Evolutionary conservation across 202 grass and related monocot species (phyloP), one percentile per base, ranked within the genome.

Genomic region (Zoysia matrella): DNA sequence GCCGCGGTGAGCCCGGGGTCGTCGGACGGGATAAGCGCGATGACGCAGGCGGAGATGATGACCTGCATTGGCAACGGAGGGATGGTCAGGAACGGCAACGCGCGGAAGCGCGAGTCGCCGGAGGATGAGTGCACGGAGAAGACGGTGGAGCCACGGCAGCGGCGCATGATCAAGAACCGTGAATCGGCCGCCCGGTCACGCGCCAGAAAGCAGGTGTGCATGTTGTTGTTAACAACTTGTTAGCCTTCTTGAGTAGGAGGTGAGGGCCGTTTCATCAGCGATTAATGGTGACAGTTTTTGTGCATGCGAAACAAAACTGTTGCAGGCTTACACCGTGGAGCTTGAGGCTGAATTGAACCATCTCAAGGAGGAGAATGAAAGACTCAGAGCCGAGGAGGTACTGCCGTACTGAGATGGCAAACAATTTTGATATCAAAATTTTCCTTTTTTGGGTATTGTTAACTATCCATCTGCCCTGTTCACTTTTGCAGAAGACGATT

Each of bases 121-220:
- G 89, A 88, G 14, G 85, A 86, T 12, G 52, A 42, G n/a, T 60
- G 16, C 0, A 40, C 75, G 4, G 90, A 92, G 73, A 98, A 87
- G 85, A 90, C 85, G 57, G 89, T 95, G 47, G 95, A 95, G 80
- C 89, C 89, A 58, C 89, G 89, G 74, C 95, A 98, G 80, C 82
- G 95, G 14, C 85, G 95, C 49, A 98, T 98, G 95, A 93, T 98
- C 85, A 98, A 98, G 82, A 98, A 98, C 80, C 84, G 90, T 0
- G 95, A 98, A 71, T 95, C 95, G 1, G 95, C 92, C 1, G 90
- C 95, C 8, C 69, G 92, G 11, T 98, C 95, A 6, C 92, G 95
- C 2, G 95, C 92, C 52, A 88, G 95, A 46, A 98, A 95, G 74
- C 90, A 98, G 95, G 95, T 98, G 47, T 1, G 16, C 11, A 5